phyloP scores from a whole-genome alignment of 1,284 basidiomycete species.

The Veloporphyrellus conicus region DNA sequence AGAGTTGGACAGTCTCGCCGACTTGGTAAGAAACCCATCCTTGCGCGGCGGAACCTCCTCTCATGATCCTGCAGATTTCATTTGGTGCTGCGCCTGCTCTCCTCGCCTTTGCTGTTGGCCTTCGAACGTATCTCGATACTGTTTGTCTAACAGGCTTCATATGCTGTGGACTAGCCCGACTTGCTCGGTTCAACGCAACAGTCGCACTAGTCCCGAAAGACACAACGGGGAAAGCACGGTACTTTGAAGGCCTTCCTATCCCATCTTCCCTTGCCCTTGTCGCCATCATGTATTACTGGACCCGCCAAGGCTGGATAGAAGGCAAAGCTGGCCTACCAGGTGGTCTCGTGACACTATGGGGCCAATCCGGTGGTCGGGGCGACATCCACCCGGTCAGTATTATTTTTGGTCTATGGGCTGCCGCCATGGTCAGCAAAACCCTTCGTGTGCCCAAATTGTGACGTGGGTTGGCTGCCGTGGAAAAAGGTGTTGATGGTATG shows the following conservation, averaged over 20 bases:
- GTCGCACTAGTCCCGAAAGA: conserved; percentile 94
- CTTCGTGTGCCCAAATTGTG: conserved; percentile 76
- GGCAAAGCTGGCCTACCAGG: conserved; percentile 72
- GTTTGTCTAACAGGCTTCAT: conserved; percentile 86
- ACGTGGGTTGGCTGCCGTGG: conserved; percentile 7
- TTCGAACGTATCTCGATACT: conserved; percentile 87
- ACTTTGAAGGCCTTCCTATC: conserved; percentile 97
- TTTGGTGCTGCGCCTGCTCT: conserved; percentile 97
- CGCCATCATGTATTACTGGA: conserved; percentile 76
- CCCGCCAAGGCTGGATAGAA: conserved; percentile 78
- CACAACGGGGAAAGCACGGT: conserved; percentile 79
- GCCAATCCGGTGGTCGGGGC: conserved; percentile 63
- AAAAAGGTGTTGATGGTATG: not conserved
- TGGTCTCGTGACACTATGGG: conserved; percentile 72
- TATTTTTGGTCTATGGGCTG: conserved; percentile 79
- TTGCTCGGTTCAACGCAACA: conserved; percentile 98
- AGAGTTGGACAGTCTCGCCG: conserved; percentile 95
- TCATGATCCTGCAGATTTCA: conserved; percentile 63
- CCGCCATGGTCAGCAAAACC: conserved; percentile 95
- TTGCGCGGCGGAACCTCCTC: not conserved
- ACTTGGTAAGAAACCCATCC: conserved; percentile 60
- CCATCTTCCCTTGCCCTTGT: conserved; percentile 87
- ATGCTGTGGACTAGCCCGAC: conserved; percentile 91
- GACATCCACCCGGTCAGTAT: conserved; percentile 76
- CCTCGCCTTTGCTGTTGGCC: conserved; percentile 86